Evolutionary conservation across 305 asterid genomes (phyloP).

Genomic region (Plantago rigida): DNA sequence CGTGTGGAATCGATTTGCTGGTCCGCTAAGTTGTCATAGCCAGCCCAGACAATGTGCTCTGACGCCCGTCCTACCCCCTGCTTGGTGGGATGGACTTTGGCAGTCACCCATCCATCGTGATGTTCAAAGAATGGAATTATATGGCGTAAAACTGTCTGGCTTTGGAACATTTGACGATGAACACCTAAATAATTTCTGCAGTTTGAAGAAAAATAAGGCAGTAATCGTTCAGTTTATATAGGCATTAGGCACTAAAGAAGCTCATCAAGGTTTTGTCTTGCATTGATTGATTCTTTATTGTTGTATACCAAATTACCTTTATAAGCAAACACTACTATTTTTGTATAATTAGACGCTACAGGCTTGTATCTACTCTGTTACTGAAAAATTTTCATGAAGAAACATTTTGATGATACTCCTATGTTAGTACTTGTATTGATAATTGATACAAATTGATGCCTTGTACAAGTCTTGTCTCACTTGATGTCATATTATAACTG

Average conservation of each 20-base stretch:
- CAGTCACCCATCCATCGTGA: constrained; percentile 86
- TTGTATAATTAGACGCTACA: neutral
- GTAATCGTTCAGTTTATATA: constrained; percentile 39
- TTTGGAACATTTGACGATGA: constrained; percentile 54
- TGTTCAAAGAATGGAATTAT: constrained; percentile 55
- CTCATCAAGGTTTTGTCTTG: constrained; percentile 11
- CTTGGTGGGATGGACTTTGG: constrained; percentile 98
- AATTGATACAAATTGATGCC: too few relatives aligned
- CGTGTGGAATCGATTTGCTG: constrained; percentile 86
- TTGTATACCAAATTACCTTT: neutral
- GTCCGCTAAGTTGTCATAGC: constrained; percentile 59
- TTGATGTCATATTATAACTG: too few relatives aligned
- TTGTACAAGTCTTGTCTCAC: too few relatives aligned
- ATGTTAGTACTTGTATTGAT: neutral
- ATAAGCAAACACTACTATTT: neutral
- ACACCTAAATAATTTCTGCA: constrained; percentile 43
- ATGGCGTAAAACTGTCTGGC: constrained; percentile 63
- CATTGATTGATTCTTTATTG: constrained; percentile 14
- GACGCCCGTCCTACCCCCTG: constrained; percentile 83
- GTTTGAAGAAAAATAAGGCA: constrained; percentile 30
- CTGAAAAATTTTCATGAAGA: neutral
- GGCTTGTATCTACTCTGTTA: neutral
- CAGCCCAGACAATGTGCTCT: constrained; percentile 72
- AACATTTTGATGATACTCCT: neutral
- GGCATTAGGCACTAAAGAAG: constrained; percentile 24